Evolutionary conservation across 106 monocot species (phyloP).

Genomic region (Vanilla planifolia): DNA sequence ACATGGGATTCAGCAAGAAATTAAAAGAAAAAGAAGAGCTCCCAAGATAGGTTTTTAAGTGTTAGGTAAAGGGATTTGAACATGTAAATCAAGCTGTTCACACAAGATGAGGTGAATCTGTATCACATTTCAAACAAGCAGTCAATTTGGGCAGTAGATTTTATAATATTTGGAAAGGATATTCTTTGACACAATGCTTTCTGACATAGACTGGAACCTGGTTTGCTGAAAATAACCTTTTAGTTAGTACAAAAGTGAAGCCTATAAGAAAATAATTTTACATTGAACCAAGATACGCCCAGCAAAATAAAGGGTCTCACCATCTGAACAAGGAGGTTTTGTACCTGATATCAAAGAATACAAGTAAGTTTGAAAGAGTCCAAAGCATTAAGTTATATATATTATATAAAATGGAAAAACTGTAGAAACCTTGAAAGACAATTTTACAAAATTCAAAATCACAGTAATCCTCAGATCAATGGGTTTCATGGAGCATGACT

Average conservation of each 20-base stretch:
- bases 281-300: background rate
- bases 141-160: background rate
- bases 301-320: constrained; percentile 16
- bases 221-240: constrained; percentile 46
- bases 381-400: background rate
- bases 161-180: constrained; percentile 44
- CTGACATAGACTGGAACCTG: constrained; percentile 77
- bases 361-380: no score
- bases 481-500: background rate
- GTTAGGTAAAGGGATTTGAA: no score
- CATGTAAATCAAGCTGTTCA: background rate
- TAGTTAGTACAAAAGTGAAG: background rate
- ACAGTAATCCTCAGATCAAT: background rate
- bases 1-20: no score
- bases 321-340: constrained; percentile 81
- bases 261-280: background rate
- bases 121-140: background rate
- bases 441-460: no score
- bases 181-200: constrained; percentile 69
- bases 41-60: no score
- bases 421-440: no score
- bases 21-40: no score
- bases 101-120: background rate
- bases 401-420: constrained; percentile 1
- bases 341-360: constrained; percentile 51